Conservation (phyloP, 805 yeast species). For the Zygosaccharomyces siamensis region DNA sequence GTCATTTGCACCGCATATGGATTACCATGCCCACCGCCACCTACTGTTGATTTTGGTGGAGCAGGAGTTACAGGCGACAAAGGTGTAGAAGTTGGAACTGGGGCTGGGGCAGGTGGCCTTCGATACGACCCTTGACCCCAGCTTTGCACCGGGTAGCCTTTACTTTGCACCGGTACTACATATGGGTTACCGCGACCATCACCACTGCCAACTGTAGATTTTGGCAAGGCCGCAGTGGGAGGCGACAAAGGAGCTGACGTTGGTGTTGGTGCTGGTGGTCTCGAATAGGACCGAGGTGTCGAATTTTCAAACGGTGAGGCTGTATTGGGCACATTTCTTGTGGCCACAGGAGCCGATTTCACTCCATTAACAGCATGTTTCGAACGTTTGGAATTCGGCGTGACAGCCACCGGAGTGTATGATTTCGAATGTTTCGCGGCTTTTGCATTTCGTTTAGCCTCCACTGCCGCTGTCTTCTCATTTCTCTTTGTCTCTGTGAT, state of each 20-base stretch:
- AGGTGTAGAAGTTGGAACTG: neutral
- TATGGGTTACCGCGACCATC: neutral
- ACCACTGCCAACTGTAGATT: neutral
- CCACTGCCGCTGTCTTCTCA: neutral
- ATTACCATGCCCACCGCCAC: neutral
- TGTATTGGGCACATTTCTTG: neutral
- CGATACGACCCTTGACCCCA: neutral
- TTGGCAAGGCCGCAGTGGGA: neutral
- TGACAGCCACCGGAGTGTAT: neutral
- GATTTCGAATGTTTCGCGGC: neutral
- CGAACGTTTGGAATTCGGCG: neutral
- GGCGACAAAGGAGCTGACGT: neutral
- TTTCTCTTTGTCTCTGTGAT: neutral
- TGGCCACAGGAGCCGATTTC: neutral
- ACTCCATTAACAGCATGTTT: too few relatives aligned
- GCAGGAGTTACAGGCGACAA: neutral
- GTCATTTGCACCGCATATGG: neutral
- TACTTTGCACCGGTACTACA: neutral
- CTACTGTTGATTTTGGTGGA: neutral
- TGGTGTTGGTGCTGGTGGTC: neutral
- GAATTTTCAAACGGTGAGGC: neutral
- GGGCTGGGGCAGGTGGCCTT: neutral
- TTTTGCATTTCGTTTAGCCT: conserved; percentile 1
- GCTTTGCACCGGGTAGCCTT: neutral
- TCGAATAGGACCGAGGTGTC: neutral